These are phyloP conservation scores for Daldinia sp. DNA, from an alignment of 2,329 filamentous ascomycete genomes.

Conservation along the genomic window DNA sequence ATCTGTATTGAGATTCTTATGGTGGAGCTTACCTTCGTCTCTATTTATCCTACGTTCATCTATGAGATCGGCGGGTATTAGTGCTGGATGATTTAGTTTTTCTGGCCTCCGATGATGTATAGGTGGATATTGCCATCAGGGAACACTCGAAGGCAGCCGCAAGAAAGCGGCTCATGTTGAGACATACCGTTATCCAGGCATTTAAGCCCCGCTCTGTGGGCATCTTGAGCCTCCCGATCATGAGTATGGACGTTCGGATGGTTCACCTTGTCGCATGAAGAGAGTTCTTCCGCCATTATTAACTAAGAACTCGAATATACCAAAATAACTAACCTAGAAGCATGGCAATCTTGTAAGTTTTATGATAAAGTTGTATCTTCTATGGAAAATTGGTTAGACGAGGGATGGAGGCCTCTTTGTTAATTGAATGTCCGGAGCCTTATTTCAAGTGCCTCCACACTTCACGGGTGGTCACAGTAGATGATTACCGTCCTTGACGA, in stretches of 20 bases:
- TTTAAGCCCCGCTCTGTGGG: slow-evolving; percentile 6
- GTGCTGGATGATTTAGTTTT: not conserved
- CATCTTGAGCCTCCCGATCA: slow-evolving; percentile 14
- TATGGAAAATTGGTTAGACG: not conserved
- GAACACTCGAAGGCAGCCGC: not conserved
- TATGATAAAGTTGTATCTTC: too few species aligned
- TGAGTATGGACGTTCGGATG: slow-evolving; percentile 11
- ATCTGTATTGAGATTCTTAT: not conserved
- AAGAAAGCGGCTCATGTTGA: not conserved
- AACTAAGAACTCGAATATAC: not conserved
- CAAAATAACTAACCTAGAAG: not conserved
- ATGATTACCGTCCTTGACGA: slow-evolving; percentile 24
- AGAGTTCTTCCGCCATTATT: slow-evolving; percentile 21
- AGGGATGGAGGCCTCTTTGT: not conserved
- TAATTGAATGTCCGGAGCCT: not conserved
- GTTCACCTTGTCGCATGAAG: slow-evolving; percentile 16
- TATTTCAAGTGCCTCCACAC: slow-evolving; percentile 4
- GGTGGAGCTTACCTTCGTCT: slow-evolving; percentile 11
- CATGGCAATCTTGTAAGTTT: not conserved
- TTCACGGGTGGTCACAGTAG: slow-evolving; percentile 24
- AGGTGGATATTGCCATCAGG: not conserved
- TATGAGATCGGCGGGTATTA: not conserved
- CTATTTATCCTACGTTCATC: not conserved
- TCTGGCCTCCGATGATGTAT: not conserved
- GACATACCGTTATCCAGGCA: slow-evolving; percentile 6